Percentiles rank a stretch among this genome's conserved stretches.
These are phyloP conservation scores for Zanthoxylum bungeanum DNA, from an alignment of 345 rosid species.

Conservation along the genomic window DNA sequence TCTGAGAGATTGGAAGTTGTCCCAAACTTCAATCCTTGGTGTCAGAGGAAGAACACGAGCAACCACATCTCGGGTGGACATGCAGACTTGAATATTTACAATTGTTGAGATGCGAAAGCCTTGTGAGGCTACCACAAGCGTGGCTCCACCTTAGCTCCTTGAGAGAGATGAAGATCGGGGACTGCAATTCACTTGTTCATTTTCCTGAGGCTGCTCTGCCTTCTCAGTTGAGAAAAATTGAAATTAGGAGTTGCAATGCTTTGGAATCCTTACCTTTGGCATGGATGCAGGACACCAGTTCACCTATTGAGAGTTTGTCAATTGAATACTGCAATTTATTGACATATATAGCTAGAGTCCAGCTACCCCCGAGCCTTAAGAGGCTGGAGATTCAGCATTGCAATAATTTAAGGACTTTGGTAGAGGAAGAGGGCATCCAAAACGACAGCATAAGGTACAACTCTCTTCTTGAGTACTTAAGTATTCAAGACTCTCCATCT, in stretches of 20 bases:
- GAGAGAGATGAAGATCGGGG: neutral
- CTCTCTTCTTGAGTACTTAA: neutral
- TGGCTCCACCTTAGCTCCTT: neutral
- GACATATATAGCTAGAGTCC: neutral
- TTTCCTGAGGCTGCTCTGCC: slow-evolving; percentile 8
- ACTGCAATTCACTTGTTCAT: slow-evolving; percentile 3
- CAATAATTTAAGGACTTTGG: neutral
- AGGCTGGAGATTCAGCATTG: neutral
- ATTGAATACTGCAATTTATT: neutral
- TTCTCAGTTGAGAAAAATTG: neutral
- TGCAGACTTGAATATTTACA: neutral
- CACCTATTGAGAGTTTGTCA: neutral
- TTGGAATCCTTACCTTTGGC: neutral
- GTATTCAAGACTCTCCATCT: neutral
- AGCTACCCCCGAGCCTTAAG: neutral
- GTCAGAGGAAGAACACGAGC: neutral
- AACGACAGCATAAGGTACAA: neutral
- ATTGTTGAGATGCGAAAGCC: neutral
- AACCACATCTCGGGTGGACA: neutral
- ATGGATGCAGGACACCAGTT: neutral
- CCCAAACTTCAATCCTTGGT: neutral
- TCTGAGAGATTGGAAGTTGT: neutral
- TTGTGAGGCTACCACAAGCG: slow-evolving; percentile 1
- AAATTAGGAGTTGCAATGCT: neutral
- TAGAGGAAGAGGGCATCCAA: neutral